Evolutionary conservation across 305 asterid species (phyloP).

Genomic region (Striga hermonthica): DNA sequence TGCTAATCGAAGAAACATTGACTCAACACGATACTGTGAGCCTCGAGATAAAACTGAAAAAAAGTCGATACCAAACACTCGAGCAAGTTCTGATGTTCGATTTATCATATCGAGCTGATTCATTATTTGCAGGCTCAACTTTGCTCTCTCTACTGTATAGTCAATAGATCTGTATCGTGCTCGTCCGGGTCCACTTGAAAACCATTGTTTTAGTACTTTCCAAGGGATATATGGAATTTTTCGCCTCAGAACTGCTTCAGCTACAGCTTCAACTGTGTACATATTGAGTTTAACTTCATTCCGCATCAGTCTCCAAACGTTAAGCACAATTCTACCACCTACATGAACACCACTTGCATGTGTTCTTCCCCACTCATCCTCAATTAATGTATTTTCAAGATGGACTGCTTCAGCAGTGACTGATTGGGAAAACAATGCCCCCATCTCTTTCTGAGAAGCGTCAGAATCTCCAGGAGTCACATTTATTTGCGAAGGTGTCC

Average conservation of each 20-base stretch:
- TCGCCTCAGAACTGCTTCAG: slow-evolving; percentile 83
- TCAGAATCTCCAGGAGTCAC: slow-evolving; percentile 41
- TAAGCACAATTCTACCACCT: slow-evolving; percentile 92
- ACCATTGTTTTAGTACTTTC: slow-evolving; percentile 79
- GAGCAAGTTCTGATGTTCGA: slow-evolving; percentile 98
- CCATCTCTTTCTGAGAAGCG: slow-evolving; percentile 41
- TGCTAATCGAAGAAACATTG: slow-evolving; percentile 89
- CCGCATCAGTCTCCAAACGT: slow-evolving; percentile 93
- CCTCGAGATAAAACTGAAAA: slow-evolving; percentile 96
- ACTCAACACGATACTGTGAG: slow-evolving; percentile 97
- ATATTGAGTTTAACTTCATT: slow-evolving; percentile 84
- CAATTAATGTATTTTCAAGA: slow-evolving; percentile 56
- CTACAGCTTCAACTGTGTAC: slow-evolving; percentile 86
- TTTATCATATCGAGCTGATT: slow-evolving; percentile 91
- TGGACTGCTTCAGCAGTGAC: slow-evolving; percentile 43
- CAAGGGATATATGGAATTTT: slow-evolving; percentile 74
- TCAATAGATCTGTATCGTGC: slow-evolving; percentile 79
- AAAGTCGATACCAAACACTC: slow-evolving; percentile 94
- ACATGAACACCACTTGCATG: slow-evolving; percentile 98
- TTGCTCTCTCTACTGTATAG: slow-evolving; percentile 67
- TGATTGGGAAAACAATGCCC: slow-evolving; percentile 44
- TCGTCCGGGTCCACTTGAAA: slow-evolving; percentile 81
- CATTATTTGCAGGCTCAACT: slow-evolving; percentile 75
- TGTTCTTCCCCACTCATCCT: slow-evolving; percentile 99
- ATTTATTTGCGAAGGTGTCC: slow-evolving; percentile 55